Evolutionary conservation across 2,329 filamentous ascomycete species (phyloP).

Genomic region (Stachybotrys elegans): DNA sequence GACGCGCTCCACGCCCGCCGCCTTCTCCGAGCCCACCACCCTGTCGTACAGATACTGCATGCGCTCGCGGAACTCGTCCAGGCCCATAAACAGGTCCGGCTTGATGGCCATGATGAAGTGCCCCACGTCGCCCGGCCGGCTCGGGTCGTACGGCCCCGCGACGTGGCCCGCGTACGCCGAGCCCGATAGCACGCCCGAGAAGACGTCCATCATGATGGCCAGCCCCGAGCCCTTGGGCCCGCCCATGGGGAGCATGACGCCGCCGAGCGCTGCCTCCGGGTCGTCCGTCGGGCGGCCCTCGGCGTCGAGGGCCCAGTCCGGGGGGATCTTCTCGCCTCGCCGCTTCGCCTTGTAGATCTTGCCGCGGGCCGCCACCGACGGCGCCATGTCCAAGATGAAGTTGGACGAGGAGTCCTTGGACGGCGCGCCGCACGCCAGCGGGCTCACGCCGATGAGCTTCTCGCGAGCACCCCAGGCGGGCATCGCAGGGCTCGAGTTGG

Average conservation of each 20-base stretch:
- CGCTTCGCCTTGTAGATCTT: conserved; percentile 68
- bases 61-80: conserved; percentile 63
- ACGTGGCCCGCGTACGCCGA: conserved; percentile 76
- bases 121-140: conserved; percentile 63
- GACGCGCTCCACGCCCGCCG: conserved; percentile 50
- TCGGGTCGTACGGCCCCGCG: conserved; percentile 70
- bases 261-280: conserved; percentile 63
- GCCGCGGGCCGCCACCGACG: conserved; percentile 62
- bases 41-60: conserved; percentile 52
- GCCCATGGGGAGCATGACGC: conserved; percentile 82
- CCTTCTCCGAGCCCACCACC: conserved; percentile 49
- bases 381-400: conserved; percentile 75
- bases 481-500: conserved; percentile 66
- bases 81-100: conserved; percentile 67
- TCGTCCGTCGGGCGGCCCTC: conserved; percentile 68
- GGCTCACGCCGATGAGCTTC: conserved; percentile 69
- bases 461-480: conserved; percentile 64
- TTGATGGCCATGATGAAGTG: conserved; percentile 71
- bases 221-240: conserved; percentile 76
- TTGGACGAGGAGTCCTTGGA: conserved; percentile 42
- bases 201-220: conserved; percentile 84
- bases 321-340: conserved; percentile 63
- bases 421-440: conserved; percentile 72
- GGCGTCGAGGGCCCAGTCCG: conserved; percentile 69
- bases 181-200: conserved; percentile 73